Base-by-base conservation (phyloP, 2,329 filamentous ascomycete genomes). In the Reticulascus tulasneorum region DNA sequence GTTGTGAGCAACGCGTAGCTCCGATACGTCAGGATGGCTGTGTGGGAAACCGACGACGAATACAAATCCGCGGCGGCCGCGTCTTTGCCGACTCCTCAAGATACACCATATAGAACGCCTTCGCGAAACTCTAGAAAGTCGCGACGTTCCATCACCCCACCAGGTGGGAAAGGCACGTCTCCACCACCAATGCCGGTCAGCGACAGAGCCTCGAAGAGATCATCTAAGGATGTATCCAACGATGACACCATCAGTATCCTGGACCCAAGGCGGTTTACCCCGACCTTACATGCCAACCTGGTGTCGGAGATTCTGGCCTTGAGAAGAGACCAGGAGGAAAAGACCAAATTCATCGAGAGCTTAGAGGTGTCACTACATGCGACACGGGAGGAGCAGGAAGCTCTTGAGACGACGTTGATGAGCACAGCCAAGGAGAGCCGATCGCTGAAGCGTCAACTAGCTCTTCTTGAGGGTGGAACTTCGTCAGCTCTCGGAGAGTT, bases 251-350 rank as follows among this genome's bases (percentile, higher is more conserved):
- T 89, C 39, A 74, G 77, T 48, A 80, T 88, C 16, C 69, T 96
- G 20, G 93, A 98, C 54, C 89, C 93, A 4, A 80, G 91, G 37
- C 79, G 93, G 23, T 96, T 98, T 55, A 98, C 93, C 1, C 93
- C 93, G 2, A 97, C 90, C 0, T 67, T 98, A 9, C 93, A 97
- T 59, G 93, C 93, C 8, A 96, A 87, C 32, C 69, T 98, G 7
- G 91, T 98, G 1, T 91, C 91, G 0, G 93, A 98, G 59, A 98
- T 98, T 45, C 69, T 98, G 24, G 79, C 82, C 3, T 66, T 98
- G 32, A 80, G 90, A 16, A 76, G 93, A 39, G 93, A 98, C 47
- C 79, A 97, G 44, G 93, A 98, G 55, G 87, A 86, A 26, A 96
- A 95, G 62, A 77, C 83, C 28, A 86, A 80, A 50, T 75, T 88